Base-by-base conservation (phyloP, 2,329 filamentous ascomycete genomes). In the Rhynchosporium secalis region DNA sequence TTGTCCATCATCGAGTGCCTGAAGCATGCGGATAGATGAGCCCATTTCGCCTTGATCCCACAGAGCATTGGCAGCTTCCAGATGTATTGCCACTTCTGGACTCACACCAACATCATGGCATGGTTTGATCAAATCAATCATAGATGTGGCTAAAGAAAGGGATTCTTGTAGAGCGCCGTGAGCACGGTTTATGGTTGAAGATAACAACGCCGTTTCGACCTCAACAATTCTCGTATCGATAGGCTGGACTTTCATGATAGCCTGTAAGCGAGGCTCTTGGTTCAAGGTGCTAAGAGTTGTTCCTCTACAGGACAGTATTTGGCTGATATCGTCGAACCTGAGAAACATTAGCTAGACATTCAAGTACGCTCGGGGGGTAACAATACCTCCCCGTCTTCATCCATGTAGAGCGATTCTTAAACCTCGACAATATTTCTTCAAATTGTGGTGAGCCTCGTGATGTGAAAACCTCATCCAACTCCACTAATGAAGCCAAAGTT, bases 21-120 rank as follows among this genome's bases (percentile, higher is more conserved):
- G 89, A 26, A 98, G 84, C 83, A 98, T 93, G 43, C 88, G 84
- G 63, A 99, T 96, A 0, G 95, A 96, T 0, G 91, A 86, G 26
- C 88, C 86, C 79, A 91, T 91, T 75, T 99, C 94, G 12, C 92
- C 92, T 73, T 96, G 90, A 65, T 96, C 92, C 94, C 95, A 99
- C 0, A 99, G 79, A 6, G 96, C 92, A 71, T 90, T 92, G 10
- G 96, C 93, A 7, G 91, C 85, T 74, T 98, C 95, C 59, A 94
- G 84, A 66, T 88, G 86, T 45, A 92, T 85, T 12, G 87, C 87
- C 12, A 87, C 90, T 71, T 92, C 89, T 49, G 97, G 85, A 62
- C 87, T 84, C 2, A 98, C 77, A 0, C 89, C 91, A n/a, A 91
- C 76, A 0, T 84, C 79, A 63, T 83, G 81, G 72, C 90, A 95